Base-by-base conservation (phyloP, 169 alveolate genomes). In the Babesia sp. region DNA sequence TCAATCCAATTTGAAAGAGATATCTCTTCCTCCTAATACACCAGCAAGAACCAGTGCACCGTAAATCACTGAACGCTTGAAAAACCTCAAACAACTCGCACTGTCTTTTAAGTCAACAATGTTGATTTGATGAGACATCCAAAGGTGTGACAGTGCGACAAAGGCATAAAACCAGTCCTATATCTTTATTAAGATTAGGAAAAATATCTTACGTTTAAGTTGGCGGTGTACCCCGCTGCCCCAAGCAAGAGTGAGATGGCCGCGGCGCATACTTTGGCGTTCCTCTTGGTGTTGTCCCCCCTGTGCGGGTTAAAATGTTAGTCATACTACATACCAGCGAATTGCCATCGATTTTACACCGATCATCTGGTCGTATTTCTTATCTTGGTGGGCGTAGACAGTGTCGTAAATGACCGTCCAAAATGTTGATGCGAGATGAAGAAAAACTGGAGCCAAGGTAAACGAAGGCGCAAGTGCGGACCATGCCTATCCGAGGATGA, bases 321-420 rank as follows among this genome's bases (percentile, higher is more conserved):
- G 73, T 54, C 1, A 73, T 74, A 58, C 55, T 67, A 73, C 58
- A 33, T 77, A 82, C 96, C 97, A 93, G 31, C 87, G 70, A n/a
- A 94, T 90, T n/a, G 99, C 98, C 39, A 97, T 71, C 20, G 97
- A 92, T 24, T 91, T 90, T 28, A 96, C 64, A 2, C 97, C 96
- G 20, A 96, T 75, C 60, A 63, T 66, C 41, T 76, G 76, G 77
- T 97, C 99, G 57, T 82, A 92, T 33, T 81, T 33, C 64, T 88
- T 93, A 84, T 95, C 99, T 74, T 93, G 96, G 83, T 92, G 96
- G 1, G 98, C 99, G 85, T 97, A 97, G 34, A 97, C 91, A 3
- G 99, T 93, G 77, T 96, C 99, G 54, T 96, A 97, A 33, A 94
- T 89, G 5, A 97, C 48, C 3, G 98, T 94, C 96, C 98, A 94